A percentile compares a stretch with the other conserved stretches of the same genome.
These are phyloP conservation scores for Eucalyptus erythrocorys DNA, from an alignment of 345 rosid species.

Conservation along the genomic window DNA sequence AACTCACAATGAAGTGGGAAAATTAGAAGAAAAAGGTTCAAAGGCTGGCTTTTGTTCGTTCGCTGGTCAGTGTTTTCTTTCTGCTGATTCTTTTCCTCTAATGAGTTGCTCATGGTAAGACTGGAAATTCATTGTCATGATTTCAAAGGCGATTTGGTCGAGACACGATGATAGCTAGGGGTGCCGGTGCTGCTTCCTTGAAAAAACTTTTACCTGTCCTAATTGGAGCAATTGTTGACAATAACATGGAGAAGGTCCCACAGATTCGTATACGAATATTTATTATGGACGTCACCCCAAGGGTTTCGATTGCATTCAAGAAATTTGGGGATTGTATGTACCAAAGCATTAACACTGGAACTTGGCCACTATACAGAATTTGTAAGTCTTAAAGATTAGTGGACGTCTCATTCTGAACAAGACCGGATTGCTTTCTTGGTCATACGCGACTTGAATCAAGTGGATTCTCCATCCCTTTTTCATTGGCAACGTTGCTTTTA, in stretches of 20 bases:
- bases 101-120: neutral
- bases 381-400: neutral
- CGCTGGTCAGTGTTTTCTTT: neutral
- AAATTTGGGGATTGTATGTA: neutral
- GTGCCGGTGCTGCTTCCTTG: neutral
- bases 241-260: neutral
- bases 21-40: neutral
- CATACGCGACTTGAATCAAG: neutral
- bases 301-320: neutral
- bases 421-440: neutral
- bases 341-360: neutral
- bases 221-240: neutral
- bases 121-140: neutral
- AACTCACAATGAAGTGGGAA: neutral
- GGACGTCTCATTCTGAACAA: neutral
- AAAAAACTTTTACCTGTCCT: neutral
- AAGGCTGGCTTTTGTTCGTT: neutral
- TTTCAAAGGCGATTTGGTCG: neutral
- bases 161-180: neutral
- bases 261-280: neutral
- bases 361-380: neutral
- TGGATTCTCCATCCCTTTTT: neutral
- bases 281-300: neutral
- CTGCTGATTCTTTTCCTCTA: neutral
- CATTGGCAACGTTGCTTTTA: neutral